Percentiles rank a stretch among this genome's conserved stretches.
Evolutionary conservation across 352 stramenopile genomes (phyloP).

Genomic region (Phytopythium boreale): DNA sequence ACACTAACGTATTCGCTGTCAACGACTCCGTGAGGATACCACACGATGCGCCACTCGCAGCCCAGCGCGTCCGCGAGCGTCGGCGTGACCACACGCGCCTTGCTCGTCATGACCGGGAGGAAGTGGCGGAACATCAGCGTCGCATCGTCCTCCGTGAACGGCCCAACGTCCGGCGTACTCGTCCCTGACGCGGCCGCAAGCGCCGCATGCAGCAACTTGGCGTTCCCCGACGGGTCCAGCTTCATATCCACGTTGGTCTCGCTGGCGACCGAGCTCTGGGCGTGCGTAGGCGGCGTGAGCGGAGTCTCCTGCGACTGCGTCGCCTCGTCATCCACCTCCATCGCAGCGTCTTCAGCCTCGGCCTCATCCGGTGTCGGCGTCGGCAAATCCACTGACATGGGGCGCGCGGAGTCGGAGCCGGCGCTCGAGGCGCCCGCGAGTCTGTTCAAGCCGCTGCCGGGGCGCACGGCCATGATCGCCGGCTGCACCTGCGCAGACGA

Average conservation of each 20-base stretch:
- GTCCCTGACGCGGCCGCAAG: neutral
- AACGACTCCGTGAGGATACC: conserved; percentile 49
- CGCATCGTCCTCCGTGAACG: conserved; percentile 4
- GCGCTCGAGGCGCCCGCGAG: neutral
- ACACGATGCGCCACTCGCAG: conserved; percentile 58
- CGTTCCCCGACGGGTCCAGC: conserved; percentile 18
- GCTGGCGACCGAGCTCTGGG: neutral
- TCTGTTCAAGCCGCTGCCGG: neutral
- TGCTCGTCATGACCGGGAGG: conserved; percentile 43
- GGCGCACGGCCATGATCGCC: neutral
- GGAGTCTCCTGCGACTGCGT: conserved; percentile 11
- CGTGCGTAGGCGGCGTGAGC: neutral
- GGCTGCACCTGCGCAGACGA: neutral
- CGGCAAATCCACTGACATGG: conserved; percentile 9
- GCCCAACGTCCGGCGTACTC: neutral
- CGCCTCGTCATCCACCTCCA: conserved; percentile 12
- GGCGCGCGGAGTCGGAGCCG: neutral
- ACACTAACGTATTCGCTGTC: conserved; percentile 49
- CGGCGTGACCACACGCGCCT: conserved; percentile 27
- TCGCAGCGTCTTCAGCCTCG: conserved; percentile 1
- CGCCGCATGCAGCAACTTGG: conserved; percentile 17
- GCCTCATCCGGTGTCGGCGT: conserved; percentile 6
- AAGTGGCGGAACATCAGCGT: conserved; percentile 28
- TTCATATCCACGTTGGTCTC: neutral
- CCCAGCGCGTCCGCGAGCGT: conserved; percentile 32